These are phyloP conservation scores for Vigna nakashimae DNA, from an alignment of 306 rosid species.

Conservation along the genomic window DNA sequence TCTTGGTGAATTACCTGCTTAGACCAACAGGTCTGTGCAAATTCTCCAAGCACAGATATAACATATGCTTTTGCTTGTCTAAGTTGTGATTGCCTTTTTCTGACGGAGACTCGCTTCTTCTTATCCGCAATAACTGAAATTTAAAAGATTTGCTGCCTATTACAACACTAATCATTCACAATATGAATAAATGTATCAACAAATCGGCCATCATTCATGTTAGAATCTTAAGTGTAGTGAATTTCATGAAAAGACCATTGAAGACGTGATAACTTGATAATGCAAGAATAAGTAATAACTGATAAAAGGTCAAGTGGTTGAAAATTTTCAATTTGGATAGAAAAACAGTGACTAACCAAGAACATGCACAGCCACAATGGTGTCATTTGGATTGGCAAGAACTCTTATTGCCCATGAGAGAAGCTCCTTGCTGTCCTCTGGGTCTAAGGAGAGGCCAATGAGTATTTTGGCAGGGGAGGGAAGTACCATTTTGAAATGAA, in stretches of 20 bases:
- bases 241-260: neutral
- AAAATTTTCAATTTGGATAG: neutral
- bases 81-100: constrained; percentile 64
- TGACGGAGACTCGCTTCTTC: constrained; percentile 51
- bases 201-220: neutral
- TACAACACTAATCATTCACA: constrained; percentile 11
- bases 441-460: constrained; percentile 74
- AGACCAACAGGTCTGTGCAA: constrained; percentile 67
- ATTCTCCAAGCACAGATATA: constrained; percentile 92
- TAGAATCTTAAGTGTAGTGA: neutral
- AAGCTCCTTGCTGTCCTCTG: constrained; percentile 70
- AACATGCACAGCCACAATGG: constrained; percentile 79
- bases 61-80: constrained; percentile 86
- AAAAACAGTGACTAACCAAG: constrained; percentile 66
- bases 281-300: neutral
- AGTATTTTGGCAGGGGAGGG: constrained; percentile 68
- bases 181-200: neutral
- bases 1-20: constrained; percentile 64
- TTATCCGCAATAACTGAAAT: constrained; percentile 57
- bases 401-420: constrained; percentile 76
- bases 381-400: constrained; percentile 82
- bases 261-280: neutral
- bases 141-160: constrained; percentile 6
- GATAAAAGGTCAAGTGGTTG: neutral
- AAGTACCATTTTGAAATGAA: constrained; percentile 51